Evolutionary conservation across 2,329 filamentous ascomycete species (phyloP), one percentile per base, ranked within the genome.

Genomic region (Exophiala oligosperma): DNA sequence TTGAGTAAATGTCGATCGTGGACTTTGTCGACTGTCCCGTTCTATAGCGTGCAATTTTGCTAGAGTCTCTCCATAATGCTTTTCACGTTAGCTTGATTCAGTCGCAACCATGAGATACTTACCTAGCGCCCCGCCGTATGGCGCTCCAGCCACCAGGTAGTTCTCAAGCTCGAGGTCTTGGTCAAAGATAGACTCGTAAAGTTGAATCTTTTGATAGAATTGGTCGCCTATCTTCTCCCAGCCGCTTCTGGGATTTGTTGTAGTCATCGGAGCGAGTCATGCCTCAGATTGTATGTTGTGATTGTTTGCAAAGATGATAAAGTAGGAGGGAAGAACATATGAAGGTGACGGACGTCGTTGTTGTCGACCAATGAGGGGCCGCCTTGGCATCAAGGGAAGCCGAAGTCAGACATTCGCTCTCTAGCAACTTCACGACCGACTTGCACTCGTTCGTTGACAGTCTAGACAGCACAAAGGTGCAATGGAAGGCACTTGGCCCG

Each of bases 221-320:
- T 86, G 88, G 75, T 95, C 90, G 71, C 91, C 94, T 66, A 97
- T 86, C 75, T 85, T 89, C 80, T 96, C 92, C 94, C 94, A 99
- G 74, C 93, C 91, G 69, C 91, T 89, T 68, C 91, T 91, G 70
- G 92, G 83, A 70, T 85, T 87, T 61, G 78, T 76, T 43, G 73
- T 70, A 54, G 76, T 76, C 77, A 79, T 79, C 66, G 41, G 57
- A 58, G 54, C 52, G 14, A 41, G 37, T 32, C 14, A 17, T 46
- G 54, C 58, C 55, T 61, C 35, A 51, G 43, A 52, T 32, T 29
- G 26, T n/a, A 21, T 8, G 43, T 47, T 23, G 29, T 21, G n/a
- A 43, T 47, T 35, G 21, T 12, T 12, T 3, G 14, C 17, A 35
- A 32, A 7, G 23, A 40, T 41, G 23, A 40, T 41, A 28, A 37